phyloP scores from a whole-genome alignment of 164 flowering plant genomes.

The Malania oleifera region DNA sequence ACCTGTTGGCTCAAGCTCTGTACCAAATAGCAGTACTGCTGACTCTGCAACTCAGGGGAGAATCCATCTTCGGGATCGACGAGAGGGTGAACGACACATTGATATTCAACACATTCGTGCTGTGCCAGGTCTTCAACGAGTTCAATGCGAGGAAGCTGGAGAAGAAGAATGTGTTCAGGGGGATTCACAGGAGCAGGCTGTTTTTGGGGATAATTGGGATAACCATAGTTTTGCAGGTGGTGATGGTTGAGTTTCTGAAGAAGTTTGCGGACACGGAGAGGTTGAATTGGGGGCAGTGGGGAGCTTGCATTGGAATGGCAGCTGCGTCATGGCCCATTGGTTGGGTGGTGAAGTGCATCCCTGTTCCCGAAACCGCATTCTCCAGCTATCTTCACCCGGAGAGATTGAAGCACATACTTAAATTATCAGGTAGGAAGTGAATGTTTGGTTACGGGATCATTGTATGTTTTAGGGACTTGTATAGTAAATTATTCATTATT shows the following conservation, averaged over 20 bases:
- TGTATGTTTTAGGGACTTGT: no score
- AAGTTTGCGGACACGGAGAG: no score
- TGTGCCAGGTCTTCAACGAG: slow-evolving; percentile 59
- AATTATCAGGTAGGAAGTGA: no score
- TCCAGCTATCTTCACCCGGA: slow-evolving; percentile 21
- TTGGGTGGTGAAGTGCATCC: slow-evolving; percentile 47
- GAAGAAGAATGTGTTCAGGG: slow-evolving; percentile 42
- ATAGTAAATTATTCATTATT: no score
- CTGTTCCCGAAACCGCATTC: slow-evolving; percentile 34
- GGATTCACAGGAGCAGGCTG: slow-evolving; percentile 34
- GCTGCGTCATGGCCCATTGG: slow-evolving; percentile 48
- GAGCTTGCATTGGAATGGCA: no score
- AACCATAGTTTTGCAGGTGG: slow-evolving; percentile 40
- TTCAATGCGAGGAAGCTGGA: slow-evolving; percentile 47
- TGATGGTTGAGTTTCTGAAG: no score
- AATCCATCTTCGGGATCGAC: slow-evolving; percentile 34
- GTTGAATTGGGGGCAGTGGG: no score
- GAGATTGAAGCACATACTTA: no score
- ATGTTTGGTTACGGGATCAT: no score
- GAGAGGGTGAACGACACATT: slow-evolving; percentile 36
- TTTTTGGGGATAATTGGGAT: slow-evolving; percentile 39
- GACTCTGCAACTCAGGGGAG: slow-evolving; percentile 42
- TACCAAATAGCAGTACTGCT: slow-evolving; percentile 44
- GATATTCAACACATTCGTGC: slow-evolving; percentile 53
- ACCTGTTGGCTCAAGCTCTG: slow-evolving; percentile 45